A percentile compares a stretch with the other conserved stretches of the same genome.
Evolutionary conservation across 148 eudicot genomes (phyloP).

Genomic region (Fallopia convolvulus): DNA sequence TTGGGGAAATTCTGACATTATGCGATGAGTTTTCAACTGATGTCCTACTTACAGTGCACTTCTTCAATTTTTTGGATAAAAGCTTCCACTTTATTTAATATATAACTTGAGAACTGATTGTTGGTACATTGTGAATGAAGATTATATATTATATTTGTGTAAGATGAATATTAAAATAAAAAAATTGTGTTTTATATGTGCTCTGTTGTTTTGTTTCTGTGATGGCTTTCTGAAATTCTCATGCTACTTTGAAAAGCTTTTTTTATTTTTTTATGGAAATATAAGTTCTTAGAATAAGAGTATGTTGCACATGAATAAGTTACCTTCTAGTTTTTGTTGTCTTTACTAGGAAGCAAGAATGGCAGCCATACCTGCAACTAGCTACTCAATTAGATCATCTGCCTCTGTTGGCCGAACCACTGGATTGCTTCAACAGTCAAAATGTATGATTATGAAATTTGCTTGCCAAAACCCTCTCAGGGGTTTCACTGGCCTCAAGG

Average conservation of each 20-base stretch:
- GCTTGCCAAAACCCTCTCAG: slow-evolving; percentile 25
- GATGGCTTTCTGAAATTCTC: not conserved
- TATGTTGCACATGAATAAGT: not conserved
- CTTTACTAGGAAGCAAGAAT: slow-evolving; percentile 22
- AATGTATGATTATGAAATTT: slow-evolving; percentile 27
- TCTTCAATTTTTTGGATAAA: not conserved
- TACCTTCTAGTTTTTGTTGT: not conserved
- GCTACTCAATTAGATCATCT: slow-evolving; percentile 34
- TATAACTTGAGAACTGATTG: not conserved
- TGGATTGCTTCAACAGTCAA: slow-evolving; percentile 27
- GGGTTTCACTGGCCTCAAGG: slow-evolving; percentile 51
- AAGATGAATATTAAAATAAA: not conserved
- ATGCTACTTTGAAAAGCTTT: not conserved
- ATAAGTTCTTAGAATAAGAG: not conserved
- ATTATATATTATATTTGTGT: not conserved
- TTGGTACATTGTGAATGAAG: not conserved
- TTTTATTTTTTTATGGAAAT: not conserved
- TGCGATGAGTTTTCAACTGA: not conserved
- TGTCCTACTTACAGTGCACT: not conserved
- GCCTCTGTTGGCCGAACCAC: slow-evolving; percentile 26
- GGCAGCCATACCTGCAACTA: slow-evolving; percentile 53
- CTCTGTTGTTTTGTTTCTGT: not conserved
- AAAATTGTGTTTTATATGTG: not conserved
- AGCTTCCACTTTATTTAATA: not conserved
- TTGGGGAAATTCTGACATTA: too few species aligned